Evolutionary conservation across 2,329 filamentous ascomycete genomes (phyloP), one percentile per base, ranked within the genome.

Genomic region (Pezicula carpinea): DNA sequence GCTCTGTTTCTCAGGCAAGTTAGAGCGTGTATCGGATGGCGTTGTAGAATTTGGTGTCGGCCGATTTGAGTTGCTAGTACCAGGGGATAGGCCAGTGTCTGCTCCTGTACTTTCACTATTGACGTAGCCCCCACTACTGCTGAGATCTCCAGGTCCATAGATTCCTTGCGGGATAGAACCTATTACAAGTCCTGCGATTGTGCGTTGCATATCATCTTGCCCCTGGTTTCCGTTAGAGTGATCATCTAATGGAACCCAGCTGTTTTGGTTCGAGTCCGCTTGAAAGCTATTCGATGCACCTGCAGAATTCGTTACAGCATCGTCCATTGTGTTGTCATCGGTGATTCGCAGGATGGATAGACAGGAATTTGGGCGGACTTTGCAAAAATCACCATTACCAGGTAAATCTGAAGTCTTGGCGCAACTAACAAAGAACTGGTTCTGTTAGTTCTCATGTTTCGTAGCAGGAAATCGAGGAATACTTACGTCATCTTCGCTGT

Each of bases 1-100:
- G 18, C 59, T 63, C 48, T 60, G 49, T 13, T 43, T 50, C 15
- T 43, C 38, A 7, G 57, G 50, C 1, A 55, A n/a, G 18, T 53
- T 57, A 1, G 54, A 35, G 10, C 54, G 53, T 4, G 53, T 61
- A n/a, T 76, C 73, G 2, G 74, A 75, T 2, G 68, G 63, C 6
- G 66, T 67, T 56, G 75, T 80, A 4, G 80, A 83, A 55, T 77
- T 82, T 3, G 80, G 80, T 10, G 80, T 83, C 18, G 73, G 77
- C n/a, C 75, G 67, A 50, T 71, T 77, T 3, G 56, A 59, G 32
- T 53, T 41, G 29, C 44, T 34, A 1, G 57, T 56, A 31, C 56
- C 56, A 19, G 58, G 57, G 23, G 59, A 61, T 7, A 55, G 42
- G 13, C 57, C 53, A 1, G 51, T 41, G 21, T 60, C 58, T 6